Percentiles rank a stretch among this genome's conserved stretches.
Evolutionary conservation across 177 flowering plant species (phyloP).

Genomic region (Vitis hybrid): DNA sequence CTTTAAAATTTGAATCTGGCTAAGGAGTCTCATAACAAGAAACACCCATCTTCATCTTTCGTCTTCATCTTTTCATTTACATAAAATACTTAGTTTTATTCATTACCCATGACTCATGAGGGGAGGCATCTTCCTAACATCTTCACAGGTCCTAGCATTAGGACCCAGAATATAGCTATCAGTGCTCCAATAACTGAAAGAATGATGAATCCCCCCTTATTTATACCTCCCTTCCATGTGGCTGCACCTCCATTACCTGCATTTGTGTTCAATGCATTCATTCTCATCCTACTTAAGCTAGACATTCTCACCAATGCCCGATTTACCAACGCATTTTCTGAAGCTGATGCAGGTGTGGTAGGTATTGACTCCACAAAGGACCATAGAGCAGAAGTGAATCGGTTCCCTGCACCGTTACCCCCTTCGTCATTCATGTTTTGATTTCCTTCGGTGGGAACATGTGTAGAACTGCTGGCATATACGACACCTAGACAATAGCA

Average conservation of each 20-base stretch:
- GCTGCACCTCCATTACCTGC: constrained; percentile 25
- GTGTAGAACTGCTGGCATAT: constrained; percentile 17
- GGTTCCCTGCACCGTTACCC: constrained; percentile 27
- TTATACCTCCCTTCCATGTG: constrained; percentile 26
- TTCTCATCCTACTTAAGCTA: constrained; percentile 64
- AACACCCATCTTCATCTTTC: no score
- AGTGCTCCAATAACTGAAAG: constrained; percentile 56
- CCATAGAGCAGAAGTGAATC: constrained; percentile 67
- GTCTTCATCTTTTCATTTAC: constrained; percentile 2
- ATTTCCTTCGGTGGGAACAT: constrained; percentile 21
- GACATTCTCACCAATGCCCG: constrained; percentile 74
- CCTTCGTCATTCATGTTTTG: constrained; percentile 28
- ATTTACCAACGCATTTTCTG: constrained; percentile 65
- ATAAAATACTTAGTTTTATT: neutral
- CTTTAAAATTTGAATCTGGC: no score
- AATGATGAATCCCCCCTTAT: constrained; percentile 36
- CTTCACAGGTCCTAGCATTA: constrained; percentile 40
- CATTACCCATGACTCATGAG: constrained; percentile 3
- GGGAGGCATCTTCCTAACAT: constrained; percentile 17
- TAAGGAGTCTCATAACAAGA: no score
- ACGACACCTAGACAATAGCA: constrained; percentile 49
- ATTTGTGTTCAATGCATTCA: constrained; percentile 27
- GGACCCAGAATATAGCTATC: constrained; percentile 64
- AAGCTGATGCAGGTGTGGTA: constrained; percentile 84
- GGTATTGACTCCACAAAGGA: constrained; percentile 85